A percentile compares a stretch with the other conserved stretches of the same genome.
These are phyloP conservation scores for Paxillus ammoniavirescens DNA, from an alignment of 768 basidiomycete genomes.

Conservation along the genomic window DNA sequence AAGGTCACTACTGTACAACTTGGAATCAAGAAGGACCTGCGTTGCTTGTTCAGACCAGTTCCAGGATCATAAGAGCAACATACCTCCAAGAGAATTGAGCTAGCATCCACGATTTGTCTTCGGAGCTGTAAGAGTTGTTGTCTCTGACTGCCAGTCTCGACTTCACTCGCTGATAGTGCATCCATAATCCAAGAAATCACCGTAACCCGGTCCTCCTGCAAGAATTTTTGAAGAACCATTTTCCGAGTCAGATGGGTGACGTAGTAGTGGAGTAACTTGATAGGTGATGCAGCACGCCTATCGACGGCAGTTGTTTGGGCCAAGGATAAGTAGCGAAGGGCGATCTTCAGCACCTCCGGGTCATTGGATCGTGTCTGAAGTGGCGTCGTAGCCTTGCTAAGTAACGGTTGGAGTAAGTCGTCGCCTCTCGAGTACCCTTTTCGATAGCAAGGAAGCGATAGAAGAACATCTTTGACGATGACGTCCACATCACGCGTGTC, in stretches of 20 bases:
- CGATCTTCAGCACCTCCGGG: constrained; percentile 31
- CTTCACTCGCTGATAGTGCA: constrained; percentile 39
- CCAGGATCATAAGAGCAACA: constrained; percentile 19
- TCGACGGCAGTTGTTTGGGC: constrained; percentile 43
- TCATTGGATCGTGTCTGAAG: constrained; percentile 33
- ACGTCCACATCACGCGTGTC: constrained; percentile 39
- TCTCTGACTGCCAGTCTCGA: constrained; percentile 20
- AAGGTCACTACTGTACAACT: constrained; percentile 18
- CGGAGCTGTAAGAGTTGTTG: constrained; percentile 36
- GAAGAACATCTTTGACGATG: constrained; percentile 54
- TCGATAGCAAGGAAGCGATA: constrained; percentile 46
- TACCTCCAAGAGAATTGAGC: constrained; percentile 44
- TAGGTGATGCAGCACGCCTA: constrained; percentile 40
- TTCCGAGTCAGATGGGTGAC: constrained; percentile 42
- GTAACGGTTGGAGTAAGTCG: constrained; percentile 39
- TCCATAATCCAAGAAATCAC: constrained; percentile 49
- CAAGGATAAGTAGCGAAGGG: constrained; percentile 47
- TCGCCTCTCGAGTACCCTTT: constrained; percentile 34
- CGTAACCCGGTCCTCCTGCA: constrained; percentile 40
- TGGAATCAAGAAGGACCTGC: constrained; percentile 24
- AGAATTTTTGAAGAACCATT: constrained; percentile 45
- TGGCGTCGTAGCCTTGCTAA: constrained; percentile 34
- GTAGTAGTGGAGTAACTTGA: constrained; percentile 54
- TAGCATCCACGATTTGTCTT: constrained; percentile 50
- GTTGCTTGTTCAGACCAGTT: constrained; percentile 3